Base-by-base conservation (phyloP, 805 yeast genomes). In the Tetrapisispora iriomotensis region DNA sequence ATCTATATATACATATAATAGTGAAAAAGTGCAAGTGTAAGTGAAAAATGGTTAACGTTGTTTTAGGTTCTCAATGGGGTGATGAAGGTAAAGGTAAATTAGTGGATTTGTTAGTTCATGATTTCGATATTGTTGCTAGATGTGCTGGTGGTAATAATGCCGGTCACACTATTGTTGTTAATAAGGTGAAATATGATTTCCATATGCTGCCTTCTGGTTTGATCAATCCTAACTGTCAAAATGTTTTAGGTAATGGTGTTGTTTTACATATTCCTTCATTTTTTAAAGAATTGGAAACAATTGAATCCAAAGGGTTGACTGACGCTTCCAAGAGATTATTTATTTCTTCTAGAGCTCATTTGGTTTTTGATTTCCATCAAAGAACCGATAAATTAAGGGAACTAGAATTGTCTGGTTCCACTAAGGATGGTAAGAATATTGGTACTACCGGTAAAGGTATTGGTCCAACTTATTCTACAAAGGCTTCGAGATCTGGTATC, bases 131-230 rank as follows among this genome's bases (percentile, higher is more conserved):
- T 30, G 94, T 96, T 62, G 96, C 97, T 22, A 77, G 99, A 62
- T 90, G 97, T 67, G 88, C 82, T 61, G 99, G 99, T 65, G 99
- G 99, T 58, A 92, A 92, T 71, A 92, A 92, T 61, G 99, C 99
- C 22, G 99, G 99, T 26, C 99, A 92, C 64, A 92, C 99, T 32
- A 92, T 92, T 56, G 96, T 92, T 36, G 98, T 87, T 37, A 78
- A 79, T 44, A 81, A 78, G 34, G 73, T 72, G 55, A 90, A 87
- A 65, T 92, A 88, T 61, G 98, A 92, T 63, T 92, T 92, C 81
- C 98, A 92, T 68, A 90, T 92, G 95, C 75, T 92, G 46, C 98
- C 98, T 15, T 85, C 96, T 8, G 98, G 98, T n/a, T 74, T 92
- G 47, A 94, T 92, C 44, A 92, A 92, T 62, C 87, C 92, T 45